Percentiles rank a stretch among this genome's conserved stretches.
Evolutionary conservation across 2,329 filamentous ascomycete species (phyloP).

Genomic region (Trichoderma arundinaceum): DNA sequence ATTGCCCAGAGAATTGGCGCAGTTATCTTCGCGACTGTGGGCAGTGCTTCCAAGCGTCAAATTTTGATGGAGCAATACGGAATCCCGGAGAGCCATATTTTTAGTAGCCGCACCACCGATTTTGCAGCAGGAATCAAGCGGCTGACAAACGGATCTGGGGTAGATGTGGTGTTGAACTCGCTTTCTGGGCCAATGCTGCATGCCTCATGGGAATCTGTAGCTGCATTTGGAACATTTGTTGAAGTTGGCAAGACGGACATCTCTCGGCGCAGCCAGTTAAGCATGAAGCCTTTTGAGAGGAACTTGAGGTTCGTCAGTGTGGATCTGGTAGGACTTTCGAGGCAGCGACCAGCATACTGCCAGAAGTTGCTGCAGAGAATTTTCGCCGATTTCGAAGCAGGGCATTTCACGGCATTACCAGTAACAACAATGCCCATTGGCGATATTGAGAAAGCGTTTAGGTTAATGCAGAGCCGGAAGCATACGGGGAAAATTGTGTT

Average conservation of each 20-base stretch:
- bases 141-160: conserved; percentile 35
- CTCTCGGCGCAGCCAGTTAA: conserved; percentile 32
- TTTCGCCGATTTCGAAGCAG: conserved; percentile 25
- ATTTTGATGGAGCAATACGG: neutral
- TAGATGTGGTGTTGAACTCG: conserved; percentile 45
- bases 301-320: conserved; percentile 26
- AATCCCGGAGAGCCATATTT: conserved; percentile 20
- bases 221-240: conserved; percentile 29
- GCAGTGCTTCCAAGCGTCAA: conserved; percentile 13
- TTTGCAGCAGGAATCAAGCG: conserved; percentile 4
- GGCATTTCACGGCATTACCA: conserved; percentile 20
- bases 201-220: conserved; percentile 41
- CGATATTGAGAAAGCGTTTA: conserved; percentile 47
- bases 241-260: conserved; percentile 47
- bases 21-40: conserved; percentile 5
- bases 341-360: conserved; percentile 24
- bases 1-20: conserved; percentile 39
- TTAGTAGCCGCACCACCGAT: conserved; percentile 19
- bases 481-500: conserved; percentile 52
- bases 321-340: conserved; percentile 28
- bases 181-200: conserved; percentile 40
- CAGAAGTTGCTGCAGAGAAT: conserved; percentile 31
- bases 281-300: conserved; percentile 16
- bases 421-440: conserved; percentile 37
- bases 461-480: conserved; percentile 47